Conservation (phyloP, 2,329 filamentous ascomycete genomes). For the Cladosporium sp. region DNA sequence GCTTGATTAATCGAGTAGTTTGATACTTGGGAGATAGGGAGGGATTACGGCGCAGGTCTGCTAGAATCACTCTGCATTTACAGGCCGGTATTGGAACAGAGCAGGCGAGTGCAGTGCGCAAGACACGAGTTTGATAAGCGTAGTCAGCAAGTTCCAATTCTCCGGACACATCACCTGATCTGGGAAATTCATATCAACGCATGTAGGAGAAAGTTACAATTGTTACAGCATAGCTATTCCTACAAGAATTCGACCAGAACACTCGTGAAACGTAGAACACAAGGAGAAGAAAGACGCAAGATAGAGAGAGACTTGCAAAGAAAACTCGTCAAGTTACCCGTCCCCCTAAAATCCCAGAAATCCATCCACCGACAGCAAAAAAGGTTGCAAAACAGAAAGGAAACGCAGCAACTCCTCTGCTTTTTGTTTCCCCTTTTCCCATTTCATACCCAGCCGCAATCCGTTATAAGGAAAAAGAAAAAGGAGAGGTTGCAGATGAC, state of each 20-base stretch:
- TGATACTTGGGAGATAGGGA: neutral
- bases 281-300: neutral
- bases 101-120: neutral
- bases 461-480: neutral
- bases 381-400: neutral
- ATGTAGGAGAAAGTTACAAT: slow-evolving; percentile 1
- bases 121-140: neutral
- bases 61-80: neutral
- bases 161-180: neutral
- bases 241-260: neutral
- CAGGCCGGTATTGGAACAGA: neutral
- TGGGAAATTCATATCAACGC: neutral
- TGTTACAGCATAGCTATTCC: neutral
- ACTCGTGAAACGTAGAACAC: neutral
- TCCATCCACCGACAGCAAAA: neutral
- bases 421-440: neutral
- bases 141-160: neutral
- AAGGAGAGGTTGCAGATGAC: neutral
- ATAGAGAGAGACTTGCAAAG: neutral
- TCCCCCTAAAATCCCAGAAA: neutral
- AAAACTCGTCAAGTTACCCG: neutral
- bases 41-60: neutral
- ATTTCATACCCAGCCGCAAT: neutral
- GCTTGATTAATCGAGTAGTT: neutral
- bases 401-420: slow-evolving; percentile 2